Percentiles rank a stretch among this genome's conserved stretches.
Conservation (phyloP, 306 rosid genomes). For the Urtica urens region DNA sequence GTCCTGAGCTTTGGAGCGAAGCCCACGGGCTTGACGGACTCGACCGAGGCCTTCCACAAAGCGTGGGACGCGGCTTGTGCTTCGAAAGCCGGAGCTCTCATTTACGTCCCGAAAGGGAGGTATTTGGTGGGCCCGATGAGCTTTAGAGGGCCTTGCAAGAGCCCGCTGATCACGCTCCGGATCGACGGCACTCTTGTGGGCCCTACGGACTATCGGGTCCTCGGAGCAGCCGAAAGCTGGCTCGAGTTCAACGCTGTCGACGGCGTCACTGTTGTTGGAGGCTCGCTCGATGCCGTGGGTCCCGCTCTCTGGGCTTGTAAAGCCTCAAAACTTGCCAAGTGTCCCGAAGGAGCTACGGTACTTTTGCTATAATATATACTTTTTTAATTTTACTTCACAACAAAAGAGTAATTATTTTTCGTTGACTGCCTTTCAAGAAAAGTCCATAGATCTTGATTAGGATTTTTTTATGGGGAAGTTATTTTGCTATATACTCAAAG, state of each 20-base stretch:
- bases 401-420: neutral
- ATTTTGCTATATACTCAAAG: no score
- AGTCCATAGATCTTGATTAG: no score
- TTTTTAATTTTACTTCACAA: neutral
- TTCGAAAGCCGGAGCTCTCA: neutral
- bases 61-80: constrained; percentile 16
- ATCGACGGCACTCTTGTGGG: constrained; percentile 43
- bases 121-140: constrained; percentile 1
- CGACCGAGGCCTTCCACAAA: constrained; percentile 7
- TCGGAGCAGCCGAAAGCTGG: constrained; percentile 23
- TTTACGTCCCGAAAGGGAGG: constrained; percentile 9
- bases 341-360: constrained; percentile 15
- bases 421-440: no score
- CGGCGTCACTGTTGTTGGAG: constrained; percentile 37
- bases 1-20: constrained; percentile 12
- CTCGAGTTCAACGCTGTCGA: constrained; percentile 20
- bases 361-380: neutral
- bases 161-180: constrained; percentile 15
- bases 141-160: constrained; percentile 5
- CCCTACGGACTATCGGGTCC: constrained; percentile 21
- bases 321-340: neutral
- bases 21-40: constrained; percentile 8
- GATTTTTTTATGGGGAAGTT: no score
- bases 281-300: constrained; percentile 32
- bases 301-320: constrained; percentile 20